Base-by-base conservation (phyloP, 768 basidiomycete genomes). In the Trametes elegans region DNA sequence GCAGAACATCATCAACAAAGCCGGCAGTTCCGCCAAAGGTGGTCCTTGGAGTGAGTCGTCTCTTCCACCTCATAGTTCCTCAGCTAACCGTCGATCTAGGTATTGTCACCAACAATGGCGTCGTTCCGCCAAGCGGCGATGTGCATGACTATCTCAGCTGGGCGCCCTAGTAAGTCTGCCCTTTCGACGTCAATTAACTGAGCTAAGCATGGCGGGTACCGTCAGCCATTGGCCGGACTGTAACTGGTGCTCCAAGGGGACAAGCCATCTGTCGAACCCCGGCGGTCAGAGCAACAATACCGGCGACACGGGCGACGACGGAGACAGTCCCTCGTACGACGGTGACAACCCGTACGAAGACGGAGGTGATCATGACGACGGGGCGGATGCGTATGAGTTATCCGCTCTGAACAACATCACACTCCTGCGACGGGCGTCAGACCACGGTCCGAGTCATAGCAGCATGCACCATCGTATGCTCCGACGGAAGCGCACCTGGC, bases 211-310 rank as follows among this genome's bases (percentile, higher is more conserved):
- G 29, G 34, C 43, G 52, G 7, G 49, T 35, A 58, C 39, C 21
- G 18, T 0, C 40, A 81, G 79, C 56, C 79, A 80, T 62, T 82
- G 80, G 80, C 79, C 80, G 1, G 47, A 79, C 43, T 82, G 80
- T 61, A 73, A 79, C 58, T 81, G 79, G 79, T 82, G 80, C 39
- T 59, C 62, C 18, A 61, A 62, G 32, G 66, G 66, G 18, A 66
- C 68, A 10, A 66, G 55, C 42, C 63, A 57, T 39, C 57, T 66
- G 7, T 56, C 61, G 5, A 55, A 49, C 8, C 61, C 62, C 6
- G 57, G 54, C 43, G 51, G 51, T 5, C 24, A 24, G 40, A 32
- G 41, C 18, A 49, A 53, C 29, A 21, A 19, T 34, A 47, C 45
- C 21, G 57, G 59, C 46, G 58, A 54, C 16, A 32, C 53, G 16